A percentile compares a stretch with the other conserved stretches of the same genome.
Evolutionary conservation across 257 asterid species (phyloP).

Genomic region (Solanum chilense): DNA sequence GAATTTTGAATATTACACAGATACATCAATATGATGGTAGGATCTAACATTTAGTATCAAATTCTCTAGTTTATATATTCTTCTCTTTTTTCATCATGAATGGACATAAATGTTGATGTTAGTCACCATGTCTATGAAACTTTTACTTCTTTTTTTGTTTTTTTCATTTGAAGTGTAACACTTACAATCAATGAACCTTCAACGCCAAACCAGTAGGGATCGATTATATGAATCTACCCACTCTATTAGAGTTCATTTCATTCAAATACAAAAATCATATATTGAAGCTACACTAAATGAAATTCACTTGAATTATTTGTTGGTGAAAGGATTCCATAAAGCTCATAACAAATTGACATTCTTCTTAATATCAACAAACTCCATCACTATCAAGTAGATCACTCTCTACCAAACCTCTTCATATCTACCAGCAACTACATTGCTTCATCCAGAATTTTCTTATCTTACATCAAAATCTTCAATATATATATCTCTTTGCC

Average conservation of each 20-base stretch:
- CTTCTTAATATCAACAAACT: background rate
- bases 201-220: background rate
- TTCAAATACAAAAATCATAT: background rate
- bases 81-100: background rate
- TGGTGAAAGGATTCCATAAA: background rate
- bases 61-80: background rate
- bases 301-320: background rate
- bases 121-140: background rate
- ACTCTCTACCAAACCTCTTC: slow-evolving; percentile 29
- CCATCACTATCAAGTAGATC: background rate
- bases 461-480: slow-evolving; percentile 20
- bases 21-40: background rate
- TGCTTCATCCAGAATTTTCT: slow-evolving; percentile 54
- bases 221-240: background rate
- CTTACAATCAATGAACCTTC: background rate
- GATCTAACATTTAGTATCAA: background rate
- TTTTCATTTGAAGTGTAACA: background rate
- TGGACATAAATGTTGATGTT: background rate
- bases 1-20: background rate
- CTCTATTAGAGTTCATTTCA: background rate
- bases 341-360: background rate
- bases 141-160: background rate
- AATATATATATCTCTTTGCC: background rate
- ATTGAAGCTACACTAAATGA: background rate
- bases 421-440: slow-evolving; percentile 45